Conservation (phyloP, 1,284 basidiomycete genomes). For the Paramarasmius palmivorus region DNA sequence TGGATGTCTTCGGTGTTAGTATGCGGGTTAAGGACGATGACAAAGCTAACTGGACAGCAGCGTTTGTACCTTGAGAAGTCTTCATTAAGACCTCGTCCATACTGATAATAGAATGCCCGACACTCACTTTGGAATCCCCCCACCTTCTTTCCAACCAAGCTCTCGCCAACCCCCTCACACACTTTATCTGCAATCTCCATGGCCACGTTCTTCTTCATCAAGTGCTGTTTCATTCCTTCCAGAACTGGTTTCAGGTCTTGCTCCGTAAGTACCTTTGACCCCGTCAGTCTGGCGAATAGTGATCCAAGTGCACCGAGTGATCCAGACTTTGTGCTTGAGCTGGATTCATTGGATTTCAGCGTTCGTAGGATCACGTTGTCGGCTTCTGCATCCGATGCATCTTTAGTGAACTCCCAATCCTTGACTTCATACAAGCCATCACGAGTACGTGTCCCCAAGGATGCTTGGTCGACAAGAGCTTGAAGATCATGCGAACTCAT, state of each 20-base stretch:
- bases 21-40: conserved; percentile 90
- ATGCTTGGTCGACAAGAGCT: conserved; percentile 74
- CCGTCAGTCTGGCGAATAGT: conserved; percentile 84
- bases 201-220: conserved; percentile 99
- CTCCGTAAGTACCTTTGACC: conserved; percentile 80
- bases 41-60: conserved; percentile 83
- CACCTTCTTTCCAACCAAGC: conserved; percentile 88
- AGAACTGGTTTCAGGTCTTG: conserved; percentile 88
- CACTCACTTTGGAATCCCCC: conserved; percentile 81
- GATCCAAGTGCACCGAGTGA: conserved; percentile 69
- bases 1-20: conserved; percentile 94
- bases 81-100: not conserved
- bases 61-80: conserved; percentile 65
- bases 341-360: conserved; percentile 40
- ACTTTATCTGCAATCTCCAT: conserved; percentile 94
- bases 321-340: conserved; percentile 35
- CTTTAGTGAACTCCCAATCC: conserved; percentile 79
- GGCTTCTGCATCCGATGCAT: conserved; percentile 39
- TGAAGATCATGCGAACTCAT: conserved; percentile 52
- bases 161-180: conserved; percentile 90
- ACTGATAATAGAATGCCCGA: not conserved
- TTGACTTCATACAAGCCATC: conserved; percentile 94
- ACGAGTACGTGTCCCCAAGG: conserved; percentile 76
- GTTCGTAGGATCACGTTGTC: conserved; percentile 63
- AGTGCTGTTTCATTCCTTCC: conserved; percentile 93